phyloP scores from a whole-genome alignment of 108 stramenopile species.

The Stephanodiscus triporus region DNA sequence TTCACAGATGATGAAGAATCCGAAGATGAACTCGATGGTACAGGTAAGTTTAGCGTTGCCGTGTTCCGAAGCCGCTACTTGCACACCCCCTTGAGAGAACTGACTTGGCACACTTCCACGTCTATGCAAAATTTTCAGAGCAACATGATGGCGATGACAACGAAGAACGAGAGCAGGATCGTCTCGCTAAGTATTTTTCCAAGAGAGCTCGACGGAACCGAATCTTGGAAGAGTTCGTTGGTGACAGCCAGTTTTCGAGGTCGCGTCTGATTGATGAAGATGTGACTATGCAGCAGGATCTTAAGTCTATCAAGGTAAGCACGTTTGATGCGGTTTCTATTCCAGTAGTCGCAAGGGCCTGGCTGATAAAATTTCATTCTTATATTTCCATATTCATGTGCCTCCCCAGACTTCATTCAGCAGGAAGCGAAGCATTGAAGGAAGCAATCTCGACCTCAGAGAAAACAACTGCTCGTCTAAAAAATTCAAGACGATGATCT shows the following conservation, averaged over 20 bases:
- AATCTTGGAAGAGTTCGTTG: slow-evolving; percentile 56
- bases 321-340: not conserved
- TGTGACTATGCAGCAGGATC: slow-evolving; percentile 67
- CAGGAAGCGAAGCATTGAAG: slow-evolving; percentile 55
- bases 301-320: slow-evolving; percentile 75
- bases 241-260: slow-evolving; percentile 48
- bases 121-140: slow-evolving; percentile 26
- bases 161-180: slow-evolving; percentile 81
- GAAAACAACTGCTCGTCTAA: slow-evolving; percentile 18
- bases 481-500: slow-evolving; percentile 13
- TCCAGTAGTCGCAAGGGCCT: slow-evolving; percentile 2
- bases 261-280: slow-evolving; percentile 83
- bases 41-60: slow-evolving; percentile 22
- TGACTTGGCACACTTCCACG: not conserved
- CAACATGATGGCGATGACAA: slow-evolving; percentile 53
- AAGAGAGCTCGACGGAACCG: slow-evolving; percentile 85
- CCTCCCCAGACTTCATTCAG: slow-evolving; percentile 21
- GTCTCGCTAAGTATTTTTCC: slow-evolving; percentile 81
- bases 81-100: not conserved
- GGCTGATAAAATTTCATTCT: not conserved
- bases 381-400: slow-evolving; percentile 8
- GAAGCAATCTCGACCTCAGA: slow-evolving; percentile 23
- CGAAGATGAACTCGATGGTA: slow-evolving; percentile 50
- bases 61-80: not conserved
- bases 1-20: slow-evolving; percentile 78